Evolutionary conservation across 2,329 filamentous ascomycete species (phyloP), one percentile per base, ranked within the genome.

Genomic region (Botrytis aclada): DNA sequence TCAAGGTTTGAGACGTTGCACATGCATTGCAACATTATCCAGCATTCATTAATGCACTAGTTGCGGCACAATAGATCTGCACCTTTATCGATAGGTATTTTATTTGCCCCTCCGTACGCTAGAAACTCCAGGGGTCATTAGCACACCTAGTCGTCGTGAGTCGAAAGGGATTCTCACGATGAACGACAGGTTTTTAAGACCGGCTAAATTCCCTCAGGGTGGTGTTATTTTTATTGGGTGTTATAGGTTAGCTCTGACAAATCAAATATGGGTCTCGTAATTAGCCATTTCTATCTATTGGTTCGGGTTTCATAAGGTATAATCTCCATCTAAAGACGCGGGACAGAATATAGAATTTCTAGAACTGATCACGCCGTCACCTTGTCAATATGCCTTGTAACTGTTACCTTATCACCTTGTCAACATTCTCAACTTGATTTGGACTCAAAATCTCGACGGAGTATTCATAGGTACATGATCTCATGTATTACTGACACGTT

Each of bases 371-470:
- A 10, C 43, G 43, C 22, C 37, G 34, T 54, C 34, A 64, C n/a
- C 61, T 63, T 63, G 61, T 63, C 16, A 63, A n/a, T 22, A 29
- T 63, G 61, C 63, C 29, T 37, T 47, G 63, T 65, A 32, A 47
- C 41, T 37, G 63, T 65, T 47, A 65, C 64, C 29, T 67, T 29
- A 32, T 39, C 45, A 39, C 34, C 34, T 56, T 32, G 34, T 39
- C 45, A 67, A 54, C 34, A 54, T 67, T 20, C 45, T 67, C 64
- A 54, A 54, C 34, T 54, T 67, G 64, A 39, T 67, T 67, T 67
- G 37, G 45, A 54, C 29, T 37, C 45, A 14, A 41, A 32, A 25
- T 39, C 47, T 39, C 16, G 7, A 56, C 34, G n/a, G 25, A 25
- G 9, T 29, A n/a, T 56, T 29, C 34, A 67, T 56, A 54, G 32